Base-by-base conservation (phyloP, 257 asterid species). In the Nicotiana benthamiana region DNA sequence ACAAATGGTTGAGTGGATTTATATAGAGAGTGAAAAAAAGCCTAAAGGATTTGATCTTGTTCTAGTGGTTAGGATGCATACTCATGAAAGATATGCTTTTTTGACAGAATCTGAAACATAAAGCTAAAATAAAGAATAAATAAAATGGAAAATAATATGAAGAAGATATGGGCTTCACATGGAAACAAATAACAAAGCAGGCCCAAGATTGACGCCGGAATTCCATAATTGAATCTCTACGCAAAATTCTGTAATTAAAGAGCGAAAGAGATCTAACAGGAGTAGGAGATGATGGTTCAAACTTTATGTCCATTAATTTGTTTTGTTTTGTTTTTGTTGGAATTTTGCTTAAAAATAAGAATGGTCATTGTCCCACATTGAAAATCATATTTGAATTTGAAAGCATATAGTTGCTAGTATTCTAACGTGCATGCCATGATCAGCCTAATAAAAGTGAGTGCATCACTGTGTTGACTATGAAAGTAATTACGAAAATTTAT, bases 151-250 rank as follows among this genome's bases (percentile, higher is more conserved):
- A 48, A 72, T 24, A 72, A 72, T 72, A 6, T 15, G 78, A n/a
- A n/a, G 78, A 40, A 72, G 40, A 46, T 46, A 72, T 81, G 89
- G 86, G 88, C 70, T 30, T 83, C 93, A 91, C 92, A 87, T 89
- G 93, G 86, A 79, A 75, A 48, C 4, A 56, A 12, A 26, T 62
- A 80, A 22, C 70, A 36, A 84, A 85, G 76, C 68, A 84, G 74
- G 89, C 85, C 90, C 95, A 81, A 70, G 85, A 70, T 84, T 84
- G 81, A 72, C 79, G 85, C 83, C 79, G 79, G 79, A 78, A 72
- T 84, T 79, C 59, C 81, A 63, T 75, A 27, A 34, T 40, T 40
- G 9, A 11, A 40, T 40, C 2, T 40, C 48, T 40, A 40, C 48
- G 48, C 48, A 40, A 40, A 40, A 40, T 40, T 40, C 1, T 1